Evolutionary conservation across 768 basidiomycete genomes (phyloP), one percentile per base, ranked within the genome.

Genomic region (Hericium coralloides): DNA sequence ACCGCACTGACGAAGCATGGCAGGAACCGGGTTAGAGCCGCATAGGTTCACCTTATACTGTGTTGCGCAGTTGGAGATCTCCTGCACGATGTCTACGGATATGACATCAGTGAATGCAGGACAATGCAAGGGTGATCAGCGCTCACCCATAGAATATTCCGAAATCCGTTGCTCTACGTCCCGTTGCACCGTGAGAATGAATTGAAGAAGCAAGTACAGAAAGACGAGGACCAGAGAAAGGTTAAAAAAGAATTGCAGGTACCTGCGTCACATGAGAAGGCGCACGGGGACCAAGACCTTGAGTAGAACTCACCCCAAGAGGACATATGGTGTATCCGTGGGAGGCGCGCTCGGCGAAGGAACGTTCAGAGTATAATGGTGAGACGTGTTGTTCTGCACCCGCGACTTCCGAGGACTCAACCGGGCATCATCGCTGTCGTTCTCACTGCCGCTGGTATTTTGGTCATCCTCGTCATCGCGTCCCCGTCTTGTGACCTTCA

Each of bases 171-270:
- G 84, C 61, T 87, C 83, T 22, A 99, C 93, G 67, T 99, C 95
- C 54, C 82, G 80, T 64, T 92, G 89, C 37, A 99, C 85, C 9
- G 93, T 94, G 58, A 89, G 73, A 66, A 98, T 85, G 72, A 95
- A 93, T 67, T 89, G 85, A 49, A 94, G 72, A 48, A 87, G 75
- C 58, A 98, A 77, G 67, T 94, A 97, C 60, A 99, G 73, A 65
- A 91, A 88, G 50, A 95, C 74, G 41, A 90, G 64, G 50, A 93
- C 83, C 38, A 98, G 79, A 6, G 89, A 85, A 22, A 90, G 73
- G 70, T 98, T 97, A 75, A 97, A 97, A 71, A 90, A 83, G 72
- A 98, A 92, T 68, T 98, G 95, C 20, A 95, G 75, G 70, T 98
- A 98, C 59, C 91, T 90, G 26, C 25, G 31, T 9, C 7, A 41